These are phyloP conservation scores for Taiozyma sp. DNA, from an alignment of 1,139 yeast species.

Conservation along the genomic window DNA sequence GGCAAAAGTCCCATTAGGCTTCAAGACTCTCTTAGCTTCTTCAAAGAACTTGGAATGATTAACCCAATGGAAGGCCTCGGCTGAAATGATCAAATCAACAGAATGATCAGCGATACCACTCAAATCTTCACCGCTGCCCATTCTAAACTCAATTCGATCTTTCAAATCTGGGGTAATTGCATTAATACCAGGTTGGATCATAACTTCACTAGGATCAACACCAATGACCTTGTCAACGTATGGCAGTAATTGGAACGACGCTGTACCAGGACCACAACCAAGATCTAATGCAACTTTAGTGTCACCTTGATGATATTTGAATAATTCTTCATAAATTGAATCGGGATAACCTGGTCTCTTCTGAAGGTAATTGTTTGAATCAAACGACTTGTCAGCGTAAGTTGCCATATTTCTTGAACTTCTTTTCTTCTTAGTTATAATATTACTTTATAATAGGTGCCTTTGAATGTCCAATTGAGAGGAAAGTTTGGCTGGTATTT, in stretches of 20 bases:
- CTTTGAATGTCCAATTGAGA: not conserved
- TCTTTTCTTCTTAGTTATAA: too few relatives aligned
- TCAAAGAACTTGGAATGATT: slow-evolving; percentile 48
- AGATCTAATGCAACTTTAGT: slow-evolving; percentile 50
- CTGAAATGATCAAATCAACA: slow-evolving; percentile 64
- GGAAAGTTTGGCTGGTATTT: not conserved
- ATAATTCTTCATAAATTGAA: slow-evolving; percentile 43
- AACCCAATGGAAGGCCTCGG: slow-evolving; percentile 82
- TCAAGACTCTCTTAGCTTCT: slow-evolving; percentile 46
- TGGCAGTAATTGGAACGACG: slow-evolving; percentile 49
- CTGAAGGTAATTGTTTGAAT: slow-evolving; percentile 52
- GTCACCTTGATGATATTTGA: slow-evolving; percentile 33
- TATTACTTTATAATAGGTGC: too few relatives aligned
- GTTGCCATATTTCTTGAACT: slow-evolving; percentile 52
- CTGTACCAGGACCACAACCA: slow-evolving; percentile 88
- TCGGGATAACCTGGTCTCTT: slow-evolving; percentile 68
- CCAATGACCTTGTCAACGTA: slow-evolving; percentile 51
- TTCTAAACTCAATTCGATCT: slow-evolving; percentile 20
- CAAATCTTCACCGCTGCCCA: slow-evolving; percentile 26
- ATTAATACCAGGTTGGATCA: slow-evolving; percentile 48
- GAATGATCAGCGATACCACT: slow-evolving; percentile 24
- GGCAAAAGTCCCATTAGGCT: slow-evolving; percentile 60
- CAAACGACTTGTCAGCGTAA: slow-evolving; percentile 55
- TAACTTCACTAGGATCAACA: slow-evolving; percentile 59
- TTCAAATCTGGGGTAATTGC: slow-evolving; percentile 6